Percentiles rank a stretch among this genome's conserved stretches.
Conservation (phyloP, 1,284 basidiomycete genomes). For the Ustilago crameri region DNA sequence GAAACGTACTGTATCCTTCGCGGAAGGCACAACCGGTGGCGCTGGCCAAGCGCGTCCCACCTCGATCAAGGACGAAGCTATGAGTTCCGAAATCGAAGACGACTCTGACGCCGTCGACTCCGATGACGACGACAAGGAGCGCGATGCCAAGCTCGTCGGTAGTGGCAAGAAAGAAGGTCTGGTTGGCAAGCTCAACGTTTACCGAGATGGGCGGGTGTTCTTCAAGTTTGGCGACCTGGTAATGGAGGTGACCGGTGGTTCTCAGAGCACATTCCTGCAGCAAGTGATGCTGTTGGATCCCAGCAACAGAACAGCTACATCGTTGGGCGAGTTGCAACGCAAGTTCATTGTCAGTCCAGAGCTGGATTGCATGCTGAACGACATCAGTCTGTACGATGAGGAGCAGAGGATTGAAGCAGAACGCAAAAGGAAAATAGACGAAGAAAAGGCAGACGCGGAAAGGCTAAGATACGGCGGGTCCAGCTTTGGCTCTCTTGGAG, state of each 20-base stretch:
- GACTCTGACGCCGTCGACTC: slow-evolving; percentile 11
- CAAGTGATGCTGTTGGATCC: slow-evolving; percentile 82
- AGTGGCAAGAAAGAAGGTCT: slow-evolving; percentile 46
- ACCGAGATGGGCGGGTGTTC: slow-evolving; percentile 59
- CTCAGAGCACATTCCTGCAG: slow-evolving; percentile 87
- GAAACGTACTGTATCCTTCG: slow-evolving; percentile 54
- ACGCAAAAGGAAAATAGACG: slow-evolving; percentile 8
- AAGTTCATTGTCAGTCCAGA: slow-evolving; percentile 87
- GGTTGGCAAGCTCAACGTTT: slow-evolving; percentile 61
- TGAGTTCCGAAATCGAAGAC: slow-evolving; percentile 28
- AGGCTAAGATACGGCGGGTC: slow-evolving; percentile 23
- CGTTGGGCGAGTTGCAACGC: slow-evolving; percentile 86
- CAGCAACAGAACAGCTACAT: slow-evolving; percentile 74
- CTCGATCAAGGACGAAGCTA: slow-evolving; percentile 13
- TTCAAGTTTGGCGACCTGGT: slow-evolving; percentile 59
- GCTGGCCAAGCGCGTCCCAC: slow-evolving; percentile 23
- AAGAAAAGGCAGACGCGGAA: slow-evolving; percentile 27
- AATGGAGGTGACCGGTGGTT: slow-evolving; percentile 76
- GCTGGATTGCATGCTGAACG: slow-evolving; percentile 79
- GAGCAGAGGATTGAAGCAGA: slow-evolving; percentile 23
- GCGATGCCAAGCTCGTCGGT: slow-evolving; percentile 7
- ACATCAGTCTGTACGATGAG: slow-evolving; percentile 59
- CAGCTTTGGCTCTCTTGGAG: slow-evolving; percentile 15
- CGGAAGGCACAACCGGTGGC: slow-evolving; percentile 55
- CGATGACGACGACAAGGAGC: slow-evolving; percentile 29